phyloP scores from a whole-genome alignment of 805 yeast genomes.

The Candida schatavii region DNA sequence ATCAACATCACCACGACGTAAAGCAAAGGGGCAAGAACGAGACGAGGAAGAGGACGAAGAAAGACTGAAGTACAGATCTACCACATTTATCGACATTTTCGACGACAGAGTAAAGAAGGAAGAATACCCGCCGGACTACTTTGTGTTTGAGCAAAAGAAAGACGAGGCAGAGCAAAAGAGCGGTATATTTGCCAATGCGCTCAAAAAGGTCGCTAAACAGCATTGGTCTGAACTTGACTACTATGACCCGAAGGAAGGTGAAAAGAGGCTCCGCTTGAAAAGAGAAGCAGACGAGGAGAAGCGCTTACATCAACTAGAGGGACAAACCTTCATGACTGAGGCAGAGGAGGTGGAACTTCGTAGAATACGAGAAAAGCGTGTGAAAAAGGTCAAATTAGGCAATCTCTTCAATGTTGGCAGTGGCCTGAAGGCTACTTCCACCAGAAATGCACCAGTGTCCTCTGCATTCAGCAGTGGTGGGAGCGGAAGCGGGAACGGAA shows the following conservation, averaged over 20 bases:
- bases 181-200: conserved; percentile 21
- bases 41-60: too few species aligned
- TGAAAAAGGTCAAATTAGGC: neutral
- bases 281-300: neutral
- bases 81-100: conserved; percentile 38
- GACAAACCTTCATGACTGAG: conserved; percentile 2
- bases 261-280: neutral
- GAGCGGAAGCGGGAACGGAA: neutral
- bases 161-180: conserved; percentile 13
- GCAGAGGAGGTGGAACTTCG: conserved; percentile 2
- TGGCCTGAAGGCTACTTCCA: neutral
- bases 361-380: neutral
- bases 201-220: conserved; percentile 28
- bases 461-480: neutral
- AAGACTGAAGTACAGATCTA: conserved; percentile 37
- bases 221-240: conserved; percentile 36
- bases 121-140: conserved; percentile 38
- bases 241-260: conserved; percentile 11
- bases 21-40: too few species aligned
- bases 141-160: conserved; percentile 32
- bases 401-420: neutral
- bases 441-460: neutral
- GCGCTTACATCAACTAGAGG: conserved; percentile 1
- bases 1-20: too few species aligned
- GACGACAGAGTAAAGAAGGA: conserved; percentile 26